These are phyloP conservation scores for Schrenkiella parvula DNA, from an alignment of 345 rosid genomes.

Conservation along the genomic window DNA sequence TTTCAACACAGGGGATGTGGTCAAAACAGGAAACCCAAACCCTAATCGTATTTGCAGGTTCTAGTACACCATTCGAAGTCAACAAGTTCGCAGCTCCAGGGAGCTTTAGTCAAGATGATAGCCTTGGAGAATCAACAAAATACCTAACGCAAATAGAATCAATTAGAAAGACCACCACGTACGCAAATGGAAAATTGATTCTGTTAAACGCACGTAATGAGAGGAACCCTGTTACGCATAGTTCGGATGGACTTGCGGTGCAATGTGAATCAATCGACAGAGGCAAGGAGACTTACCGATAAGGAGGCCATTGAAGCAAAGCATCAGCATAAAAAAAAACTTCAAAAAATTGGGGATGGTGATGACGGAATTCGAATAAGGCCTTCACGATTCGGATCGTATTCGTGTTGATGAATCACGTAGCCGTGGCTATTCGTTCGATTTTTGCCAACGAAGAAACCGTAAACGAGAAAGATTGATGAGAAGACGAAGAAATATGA, in stretches of 20 bases:
- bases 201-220: slow-evolving; percentile 1
- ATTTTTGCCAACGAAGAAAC: slow-evolving; percentile 11
- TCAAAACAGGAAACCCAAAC: slow-evolving; percentile 41
- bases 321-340: slow-evolving; percentile 19
- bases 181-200: slow-evolving; percentile 23
- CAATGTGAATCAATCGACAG: slow-evolving; percentile 37
- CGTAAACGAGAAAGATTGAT: slow-evolving; percentile 5
- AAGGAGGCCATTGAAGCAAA: slow-evolving; percentile 22
- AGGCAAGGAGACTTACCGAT: slow-evolving; percentile 45
- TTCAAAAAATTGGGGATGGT: neutral
- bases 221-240: neutral
- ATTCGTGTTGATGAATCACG: neutral
- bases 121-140: slow-evolving; percentile 23
- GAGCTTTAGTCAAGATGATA: slow-evolving; percentile 37
- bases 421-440: slow-evolving; percentile 2
- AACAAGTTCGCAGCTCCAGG: slow-evolving; percentile 35
- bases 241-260: slow-evolving; percentile 11
- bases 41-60: slow-evolving; percentile 30
- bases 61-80: slow-evolving; percentile 19
- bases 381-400: slow-evolving; percentile 3
- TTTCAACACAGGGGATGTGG: slow-evolving; percentile 21
- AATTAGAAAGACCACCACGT: slow-evolving; percentile 1
- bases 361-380: neutral
- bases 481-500: neutral
- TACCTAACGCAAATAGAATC: slow-evolving; percentile 27